Evolutionary conservation across 371 early-diverging fungal species (phyloP).

Genomic region (Saksenaea vasiformis): DNA sequence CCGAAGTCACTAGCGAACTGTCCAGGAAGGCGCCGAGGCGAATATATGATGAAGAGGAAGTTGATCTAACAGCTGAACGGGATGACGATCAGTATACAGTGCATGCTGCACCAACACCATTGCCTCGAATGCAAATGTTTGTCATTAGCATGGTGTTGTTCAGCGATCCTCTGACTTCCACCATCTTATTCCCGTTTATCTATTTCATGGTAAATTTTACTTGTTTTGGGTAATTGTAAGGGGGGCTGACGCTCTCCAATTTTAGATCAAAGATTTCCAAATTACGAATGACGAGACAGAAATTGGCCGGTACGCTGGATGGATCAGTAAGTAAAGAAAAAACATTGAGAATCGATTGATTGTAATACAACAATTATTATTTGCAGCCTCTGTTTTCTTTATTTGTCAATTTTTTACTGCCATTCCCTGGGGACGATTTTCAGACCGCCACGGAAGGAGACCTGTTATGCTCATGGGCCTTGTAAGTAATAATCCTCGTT

Average conservation of each 20-base stretch:
- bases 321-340: constrained; percentile 45
- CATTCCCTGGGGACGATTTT: constrained; percentile 57
- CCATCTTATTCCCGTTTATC: constrained; percentile 70
- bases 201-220: constrained; percentile 55
- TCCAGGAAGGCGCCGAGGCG: neutral
- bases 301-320: constrained; percentile 69
- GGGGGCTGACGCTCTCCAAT: too few relatives aligned
- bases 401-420: constrained; percentile 60
- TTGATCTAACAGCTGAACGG: neutral
- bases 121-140: constrained; percentile 56
- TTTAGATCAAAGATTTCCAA: constrained; percentile 59
- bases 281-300: constrained; percentile 63
- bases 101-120: constrained; percentile 25
- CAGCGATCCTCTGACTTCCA: constrained; percentile 66
- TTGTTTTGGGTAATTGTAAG: neutral
- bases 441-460: constrained; percentile 73
- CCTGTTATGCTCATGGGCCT: constrained; percentile 81
- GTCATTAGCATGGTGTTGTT: constrained; percentile 63
- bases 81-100: neutral
- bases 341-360: neutral
- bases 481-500: constrained; percentile 14
- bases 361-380: neutral
- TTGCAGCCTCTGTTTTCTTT: constrained; percentile 53
- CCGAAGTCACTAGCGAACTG: neutral
- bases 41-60: constrained; percentile 5